A percentile compares a stretch with the other conserved stretches of the same genome.
These are phyloP conservation scores for Geranium rotundifolium DNA, from an alignment of 345 rosid species.

Conservation along the genomic window DNA sequence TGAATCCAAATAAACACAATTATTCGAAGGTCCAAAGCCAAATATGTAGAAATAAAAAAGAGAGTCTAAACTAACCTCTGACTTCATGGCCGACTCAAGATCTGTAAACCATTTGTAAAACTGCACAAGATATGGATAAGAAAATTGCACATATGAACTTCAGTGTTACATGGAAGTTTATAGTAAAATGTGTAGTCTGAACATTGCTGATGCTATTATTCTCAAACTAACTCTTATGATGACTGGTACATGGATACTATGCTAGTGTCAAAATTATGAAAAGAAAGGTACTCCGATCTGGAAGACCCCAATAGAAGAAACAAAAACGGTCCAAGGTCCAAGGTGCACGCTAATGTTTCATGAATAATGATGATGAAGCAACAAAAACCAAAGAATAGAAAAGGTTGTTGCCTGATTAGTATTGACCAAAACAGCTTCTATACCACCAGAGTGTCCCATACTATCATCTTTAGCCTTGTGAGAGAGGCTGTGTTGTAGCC, in stretches of 20 bases:
- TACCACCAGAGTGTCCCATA: slow-evolving; percentile 49
- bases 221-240: no score
- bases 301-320: no score
- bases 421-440: slow-evolving; percentile 74
- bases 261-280: no score
- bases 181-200: background rate
- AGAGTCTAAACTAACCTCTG: slow-evolving; percentile 57
- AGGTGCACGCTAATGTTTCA: no score
- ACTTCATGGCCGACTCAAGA: slow-evolving; percentile 96
- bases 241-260: no score
- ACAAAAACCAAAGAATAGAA: background rate
- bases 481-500: slow-evolving; percentile 53
- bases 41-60: background rate
- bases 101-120: slow-evolving; percentile 97
- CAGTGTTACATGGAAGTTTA: background rate
- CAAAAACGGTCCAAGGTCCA: no score
- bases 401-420: slow-evolving; percentile 51
- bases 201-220: no score
- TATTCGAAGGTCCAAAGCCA: slow-evolving; percentile 3
- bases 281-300: no score
- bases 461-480: slow-evolving; percentile 31
- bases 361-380: no score
- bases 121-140: slow-evolving; percentile 25
- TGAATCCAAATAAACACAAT: slow-evolving; percentile 8
- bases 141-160: background rate